Base-by-base conservation (phyloP, 139 green algal species). In the Closterium sp. region DNA sequence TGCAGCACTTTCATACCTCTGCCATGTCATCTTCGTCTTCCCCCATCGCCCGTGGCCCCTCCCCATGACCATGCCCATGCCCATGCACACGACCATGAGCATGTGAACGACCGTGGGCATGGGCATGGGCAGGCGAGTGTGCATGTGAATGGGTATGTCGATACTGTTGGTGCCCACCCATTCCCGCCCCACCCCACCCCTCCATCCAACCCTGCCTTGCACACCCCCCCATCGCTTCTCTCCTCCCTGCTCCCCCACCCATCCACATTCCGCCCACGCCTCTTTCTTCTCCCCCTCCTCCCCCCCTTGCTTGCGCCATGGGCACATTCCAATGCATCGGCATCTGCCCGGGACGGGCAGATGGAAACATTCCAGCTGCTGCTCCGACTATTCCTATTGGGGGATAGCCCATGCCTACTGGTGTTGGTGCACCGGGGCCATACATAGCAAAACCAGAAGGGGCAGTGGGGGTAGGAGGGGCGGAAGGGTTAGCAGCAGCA, bases 131-230 rank as follows among this genome's bases (percentile, higher is more conserved):
- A 87, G 21, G 84, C 28, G 21, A 24, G 22, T 90, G n/a, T 11
- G 21, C 88, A 86, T 90, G 38, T 88, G 21, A 9, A 90, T 90
- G 38, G n/a, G 42, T 5, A 30, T 87, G 85, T 87, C 62, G 85
- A 9, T 87, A 32, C 28, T 87, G 85, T 5, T 19, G n/a, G 22
- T 87, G 21, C 2, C 85, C 28, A 31, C 28, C 9, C 85, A 31
- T 87, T 28, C 21, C 85, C 5, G 28, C 2, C 1, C 27, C 85
- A 87, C 85, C 85, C 28, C n/a, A 87, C 2, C n/a, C 27, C 28
- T 87, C 62, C 62, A 79, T 27, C 62, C 62, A 22, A 27, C 62
- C 62, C 62, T 24, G 62, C 62, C 62, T 88, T 89, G 27, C 22
- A 24, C 32, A 5, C 24, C 1, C 21, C 13, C 22, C 30, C 38